Base-by-base conservation (phyloP, 306 rosid species). In the Purshia tridentata region DNA sequence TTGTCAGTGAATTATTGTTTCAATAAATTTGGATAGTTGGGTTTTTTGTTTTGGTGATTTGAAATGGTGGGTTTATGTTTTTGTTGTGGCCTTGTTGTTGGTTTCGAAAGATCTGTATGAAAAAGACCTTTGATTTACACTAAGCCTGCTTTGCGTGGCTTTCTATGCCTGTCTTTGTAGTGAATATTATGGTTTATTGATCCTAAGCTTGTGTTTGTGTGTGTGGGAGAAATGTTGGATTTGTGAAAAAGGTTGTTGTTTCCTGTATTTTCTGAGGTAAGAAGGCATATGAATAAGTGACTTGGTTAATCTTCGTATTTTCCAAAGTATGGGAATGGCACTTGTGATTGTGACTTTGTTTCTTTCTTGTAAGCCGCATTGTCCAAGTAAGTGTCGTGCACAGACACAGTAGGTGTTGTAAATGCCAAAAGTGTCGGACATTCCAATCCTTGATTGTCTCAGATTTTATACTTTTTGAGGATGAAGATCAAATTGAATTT, bases 361-460 rank as follows among this genome's bases (percentile, higher is more conserved):
- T 66, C 55, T 67, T 20, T 64, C 19, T 41, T 3, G 52, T 16
- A 19, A 55, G 62, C 69, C 6, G 50, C 15, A n/a, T 42, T 44
- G 70, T 51, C 65, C 72, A 40, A 42, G 22, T n/a, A 72, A 51
- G n/a, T 11, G 23, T 60, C 40, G 18, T 39, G 6, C 18, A 45
- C 6, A 29, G 29, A 48, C 60, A 42, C 6, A 18, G 4, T 9
- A 16, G 6, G 47, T 44, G 35, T 22, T 61, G 23, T 51, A 50
- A 11, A 2, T 9, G 46, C 13, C 42, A 20, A 50, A 41, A 16
- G 37, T 6, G 9, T 42, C 20, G 72, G 81, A 18, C 42, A 8
- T 56, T 73, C 45, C 22, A 51, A 52, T 52, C 52, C 44, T 65
- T 71, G 44, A 19, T 77, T 64, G 20, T 29, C 14, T 54, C 60